Conservation (phyloP, 768 basidiomycete species). For the Boletus insuetus region DNA sequence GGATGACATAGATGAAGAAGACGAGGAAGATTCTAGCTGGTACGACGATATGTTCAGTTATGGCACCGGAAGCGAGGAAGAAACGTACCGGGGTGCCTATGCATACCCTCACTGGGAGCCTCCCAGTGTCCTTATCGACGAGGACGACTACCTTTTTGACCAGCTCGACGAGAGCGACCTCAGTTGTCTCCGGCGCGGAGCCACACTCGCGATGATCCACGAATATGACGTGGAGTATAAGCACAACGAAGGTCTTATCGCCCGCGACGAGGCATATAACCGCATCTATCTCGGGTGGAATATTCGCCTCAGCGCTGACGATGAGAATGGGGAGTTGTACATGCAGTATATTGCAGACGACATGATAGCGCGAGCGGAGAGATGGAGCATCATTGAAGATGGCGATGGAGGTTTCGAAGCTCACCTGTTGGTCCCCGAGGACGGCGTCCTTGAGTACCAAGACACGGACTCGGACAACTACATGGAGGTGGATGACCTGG, state of each 20-base stretch:
- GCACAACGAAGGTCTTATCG: slow-evolving; percentile 53
- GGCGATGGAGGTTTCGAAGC: slow-evolving; percentile 45
- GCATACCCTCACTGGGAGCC: slow-evolving; percentile 58
- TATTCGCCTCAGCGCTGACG: slow-evolving; percentile 44
- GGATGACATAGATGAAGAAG: slow-evolving; percentile 29
- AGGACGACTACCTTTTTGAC: slow-evolving; percentile 35
- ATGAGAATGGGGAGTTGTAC: slow-evolving; percentile 39
- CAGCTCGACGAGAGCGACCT: slow-evolving; percentile 35
- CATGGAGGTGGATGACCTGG: slow-evolving; percentile 27
- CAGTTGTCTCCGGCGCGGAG: slow-evolving; percentile 56
- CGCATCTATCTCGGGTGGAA: slow-evolving; percentile 70
- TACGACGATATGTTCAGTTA: slow-evolving; percentile 37
- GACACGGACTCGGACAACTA: slow-evolving; percentile 42
- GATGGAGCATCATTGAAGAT: slow-evolving; percentile 37
- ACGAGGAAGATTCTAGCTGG: slow-evolving; percentile 29
- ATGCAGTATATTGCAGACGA: slow-evolving; percentile 41
- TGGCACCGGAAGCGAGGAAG: slow-evolving; percentile 34
- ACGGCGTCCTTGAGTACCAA: slow-evolving; percentile 34
- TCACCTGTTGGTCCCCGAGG: slow-evolving; percentile 35
- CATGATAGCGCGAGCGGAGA: slow-evolving; percentile 42
- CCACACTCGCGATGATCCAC: slow-evolving; percentile 55
- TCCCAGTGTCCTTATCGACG: slow-evolving; percentile 39
- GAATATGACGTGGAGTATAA: slow-evolving; percentile 53
- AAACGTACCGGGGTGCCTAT: slow-evolving; percentile 40
- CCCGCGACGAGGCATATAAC: slow-evolving; percentile 40